These are phyloP conservation scores for Podospora australis DNA, from an alignment of 495 filamentous ascomycete genomes.

Conservation along the genomic window DNA sequence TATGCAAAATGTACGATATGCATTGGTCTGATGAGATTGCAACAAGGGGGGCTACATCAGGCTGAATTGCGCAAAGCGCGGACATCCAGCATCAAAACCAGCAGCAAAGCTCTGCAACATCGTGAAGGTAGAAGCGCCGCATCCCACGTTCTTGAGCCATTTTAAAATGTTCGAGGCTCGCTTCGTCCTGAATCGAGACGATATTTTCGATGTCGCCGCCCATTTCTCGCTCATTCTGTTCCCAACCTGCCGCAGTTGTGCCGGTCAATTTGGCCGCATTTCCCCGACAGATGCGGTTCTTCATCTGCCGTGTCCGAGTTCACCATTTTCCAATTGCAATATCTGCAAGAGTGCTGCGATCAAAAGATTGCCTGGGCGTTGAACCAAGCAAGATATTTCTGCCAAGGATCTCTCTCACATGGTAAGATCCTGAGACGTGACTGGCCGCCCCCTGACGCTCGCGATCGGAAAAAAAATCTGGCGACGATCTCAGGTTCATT, in stretches of 20 bases:
- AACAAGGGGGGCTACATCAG: conserved; percentile 16
- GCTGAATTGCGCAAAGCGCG: conserved; percentile 11
- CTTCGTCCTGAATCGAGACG: conserved; percentile 4
- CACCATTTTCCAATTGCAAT: conserved; percentile 1
- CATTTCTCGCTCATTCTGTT: conserved; percentile 2
- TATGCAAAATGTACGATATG: not conserved
- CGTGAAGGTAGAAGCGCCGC: not conserved
- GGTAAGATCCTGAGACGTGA: conserved; percentile 18
- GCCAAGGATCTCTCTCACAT: conserved; percentile 19
- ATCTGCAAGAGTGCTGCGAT: too few species aligned
- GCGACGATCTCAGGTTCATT: not conserved
- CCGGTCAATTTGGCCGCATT: conserved; percentile 25
- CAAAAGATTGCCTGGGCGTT: too few species aligned
- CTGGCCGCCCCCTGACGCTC: conserved; percentile 10
- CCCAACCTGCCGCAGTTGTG: conserved; percentile 18
- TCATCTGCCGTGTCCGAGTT: conserved; percentile 7
- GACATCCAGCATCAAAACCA: conserved; percentile 3
- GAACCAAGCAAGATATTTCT: too few species aligned
- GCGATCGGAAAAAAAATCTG: not conserved
- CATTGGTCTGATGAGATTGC: not conserved
- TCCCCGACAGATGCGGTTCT: conserved; percentile 15
- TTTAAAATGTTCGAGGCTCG: too few species aligned
- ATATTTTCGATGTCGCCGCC: not conserved
- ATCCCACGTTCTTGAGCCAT: not conserved
- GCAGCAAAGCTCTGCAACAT: not conserved